These are phyloP conservation scores for Aspergillus cavernicola DNA, from an alignment of 495 filamentous ascomycete species.

Conservation along the genomic window DNA sequence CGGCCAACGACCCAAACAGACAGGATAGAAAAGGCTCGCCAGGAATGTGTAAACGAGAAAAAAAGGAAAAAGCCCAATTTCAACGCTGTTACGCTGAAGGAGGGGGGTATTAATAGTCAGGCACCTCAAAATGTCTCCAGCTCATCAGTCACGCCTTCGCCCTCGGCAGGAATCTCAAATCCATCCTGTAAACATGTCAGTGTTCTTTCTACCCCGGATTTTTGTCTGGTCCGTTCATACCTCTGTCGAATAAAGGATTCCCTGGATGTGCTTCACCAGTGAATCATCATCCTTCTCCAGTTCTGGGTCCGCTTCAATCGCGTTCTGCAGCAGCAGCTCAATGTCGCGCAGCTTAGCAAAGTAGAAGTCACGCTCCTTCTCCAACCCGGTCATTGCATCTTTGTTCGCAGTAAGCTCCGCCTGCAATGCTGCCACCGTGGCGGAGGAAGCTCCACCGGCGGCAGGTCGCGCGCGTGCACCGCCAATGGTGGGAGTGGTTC, in stretches of 20 bases:
- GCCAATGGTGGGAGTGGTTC: constrained; percentile 70
- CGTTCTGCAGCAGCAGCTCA: constrained; percentile 86
- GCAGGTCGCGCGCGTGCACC: constrained; percentile 46
- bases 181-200: constrained; percentile 44
- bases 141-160: constrained; percentile 37
- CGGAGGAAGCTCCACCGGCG: constrained; percentile 49
- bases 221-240: constrained; percentile 33
- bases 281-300: constrained; percentile 90
- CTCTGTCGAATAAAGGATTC: constrained; percentile 96
- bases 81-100: constrained; percentile 20
- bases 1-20: constrained; percentile 4
- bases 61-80: constrained; percentile 8
- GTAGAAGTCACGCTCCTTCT: constrained; percentile 97
- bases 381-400: constrained; percentile 79
- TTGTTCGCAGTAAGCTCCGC: constrained; percentile 81
- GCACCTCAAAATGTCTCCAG: constrained; percentile 48
- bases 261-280: constrained; percentile 89
- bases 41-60: constrained; percentile 5
- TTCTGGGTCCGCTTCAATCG: constrained; percentile 84
- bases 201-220: not conserved
- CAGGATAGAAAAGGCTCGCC: not conserved
- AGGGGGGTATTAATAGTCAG: constrained; percentile 23
- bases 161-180: constrained; percentile 49
- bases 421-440: constrained; percentile 62
- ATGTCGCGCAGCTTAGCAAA: constrained; percentile 98